Evolutionary conservation across 441 rosid species (phyloP), one percentile per base, ranked within the genome.

Genomic region (Isatis lusitanica): DNA sequence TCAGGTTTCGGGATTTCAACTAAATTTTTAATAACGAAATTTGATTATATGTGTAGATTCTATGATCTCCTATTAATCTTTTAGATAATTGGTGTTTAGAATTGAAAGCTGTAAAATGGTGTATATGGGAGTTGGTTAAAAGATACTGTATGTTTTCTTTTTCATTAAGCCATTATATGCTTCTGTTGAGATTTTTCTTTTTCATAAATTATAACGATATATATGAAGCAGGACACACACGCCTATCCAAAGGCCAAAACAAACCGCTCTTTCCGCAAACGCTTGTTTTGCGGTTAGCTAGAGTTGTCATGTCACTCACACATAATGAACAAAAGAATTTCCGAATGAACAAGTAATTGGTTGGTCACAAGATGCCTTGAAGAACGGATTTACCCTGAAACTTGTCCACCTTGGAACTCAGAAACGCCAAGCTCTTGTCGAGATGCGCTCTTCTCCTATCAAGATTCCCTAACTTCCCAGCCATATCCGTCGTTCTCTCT

Each of bases 321-420:
- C 17, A 31, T 8, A 13, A 31, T 58, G 46, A 58, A 58, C 47
- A 59, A 59, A 59, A 59, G 47, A 59, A 59, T 38, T 1, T 33
- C 13, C 15, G 15, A 10, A 40, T 40, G n/a, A 40, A 52, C 3
- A 18, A 52, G 5, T 42, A 46, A 46, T 7, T 46, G 51, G 11
- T 46, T 46, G 56, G 31, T 51, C 56, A 24, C 5, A 68, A 55
- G 64, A 68, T 68, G 70, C 62, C 74, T 53, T 61, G 56, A 42
- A 75, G 56, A 42, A 75, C 9, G 39, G 70, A 40, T 62, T 11
- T 53, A 26, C 65, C 74, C 13, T 68, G 70, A 68, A 75, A 68
- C 59, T 68, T 68, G 17, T 75, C 70, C 35, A 68, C 74, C n/a
- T 62, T 75, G 30, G 74, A 62, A 50, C 50, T 62, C 28, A 75